Evolutionary conservation across 2,329 filamentous ascomycete genomes (phyloP).

Genomic region (Colletotrichum lini): DNA sequence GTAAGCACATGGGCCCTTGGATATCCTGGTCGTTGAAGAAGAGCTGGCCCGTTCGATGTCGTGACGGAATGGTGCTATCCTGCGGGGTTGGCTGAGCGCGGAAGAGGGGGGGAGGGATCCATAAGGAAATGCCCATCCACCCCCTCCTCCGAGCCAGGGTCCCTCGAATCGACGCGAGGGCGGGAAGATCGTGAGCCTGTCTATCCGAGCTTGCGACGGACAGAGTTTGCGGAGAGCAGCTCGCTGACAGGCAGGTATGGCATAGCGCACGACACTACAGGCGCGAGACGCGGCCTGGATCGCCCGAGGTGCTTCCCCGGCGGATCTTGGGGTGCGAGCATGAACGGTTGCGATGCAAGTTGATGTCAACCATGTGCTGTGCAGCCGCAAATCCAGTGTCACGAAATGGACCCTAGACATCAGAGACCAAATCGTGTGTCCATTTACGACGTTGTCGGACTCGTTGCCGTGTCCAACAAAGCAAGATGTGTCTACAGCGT

Average conservation of each 20-base stretch:
- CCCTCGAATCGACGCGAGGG: slow-evolving; percentile 39
- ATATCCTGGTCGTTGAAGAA: slow-evolving; percentile 39
- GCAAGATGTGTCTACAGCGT: background rate
- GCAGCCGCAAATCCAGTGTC: slow-evolving; percentile 27
- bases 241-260: slow-evolving; percentile 38
- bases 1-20: slow-evolving; percentile 11
- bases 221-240: slow-evolving; percentile 41
- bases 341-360: slow-evolving; percentile 39
- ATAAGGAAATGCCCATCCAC: slow-evolving; percentile 26
- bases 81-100: slow-evolving; percentile 36
- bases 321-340: slow-evolving; percentile 40
- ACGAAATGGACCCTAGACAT: slow-evolving; percentile 11
- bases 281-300: slow-evolving; percentile 39
- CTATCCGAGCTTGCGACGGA: slow-evolving; percentile 36
- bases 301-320: slow-evolving; percentile 41
- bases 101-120: slow-evolving; percentile 20
- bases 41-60: slow-evolving; percentile 40
- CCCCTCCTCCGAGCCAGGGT: slow-evolving; percentile 27
- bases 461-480: background rate
- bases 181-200: slow-evolving; percentile 41
- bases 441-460: background rate
- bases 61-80: slow-evolving; percentile 37
- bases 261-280: slow-evolving; percentile 38
- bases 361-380: slow-evolving; percentile 28
- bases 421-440: background rate